Evolutionary conservation across 2,329 filamentous ascomycete species (phyloP).

Genomic region (Exophiala viscosa): DNA sequence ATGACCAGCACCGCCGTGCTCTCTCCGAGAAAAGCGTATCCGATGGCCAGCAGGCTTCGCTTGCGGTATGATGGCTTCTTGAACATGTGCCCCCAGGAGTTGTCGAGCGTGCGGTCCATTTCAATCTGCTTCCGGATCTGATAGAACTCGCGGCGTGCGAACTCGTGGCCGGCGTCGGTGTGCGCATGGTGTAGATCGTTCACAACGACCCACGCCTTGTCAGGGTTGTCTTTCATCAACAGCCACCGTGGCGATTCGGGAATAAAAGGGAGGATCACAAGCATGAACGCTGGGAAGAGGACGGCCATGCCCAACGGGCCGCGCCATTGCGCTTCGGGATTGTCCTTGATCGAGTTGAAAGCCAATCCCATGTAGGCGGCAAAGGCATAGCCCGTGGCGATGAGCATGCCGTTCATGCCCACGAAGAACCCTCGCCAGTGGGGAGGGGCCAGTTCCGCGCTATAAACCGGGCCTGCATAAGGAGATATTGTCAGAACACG

Average conservation of each 20-base stretch:
- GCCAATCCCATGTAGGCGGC: constrained; percentile 6
- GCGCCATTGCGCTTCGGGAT: constrained; percentile 12
- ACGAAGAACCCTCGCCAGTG: constrained; percentile 3
- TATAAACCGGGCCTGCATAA: no score
- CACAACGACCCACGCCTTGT: constrained; percentile 27
- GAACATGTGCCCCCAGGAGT: constrained; percentile 7
- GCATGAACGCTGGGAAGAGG: background rate
- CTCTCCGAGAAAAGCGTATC: background rate
- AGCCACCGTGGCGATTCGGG: constrained; percentile 14
- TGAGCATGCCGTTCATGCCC: background rate
- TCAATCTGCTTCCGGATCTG: constrained; percentile 24
- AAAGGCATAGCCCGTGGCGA: background rate
- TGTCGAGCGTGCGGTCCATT: constrained; percentile 1
- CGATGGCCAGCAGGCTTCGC: background rate
- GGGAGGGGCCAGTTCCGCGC: constrained; percentile 3
- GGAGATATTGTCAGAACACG: no score
- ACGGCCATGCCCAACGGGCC: constrained; percentile 1
- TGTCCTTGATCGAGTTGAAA: background rate
- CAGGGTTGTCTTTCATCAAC: background rate
- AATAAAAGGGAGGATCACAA: background rate
- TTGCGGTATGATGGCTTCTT: constrained; percentile 3
- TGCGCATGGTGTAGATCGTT: constrained; percentile 41
- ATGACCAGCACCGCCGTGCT: background rate
- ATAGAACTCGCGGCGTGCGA: constrained; percentile 40
- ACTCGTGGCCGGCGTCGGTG: constrained; percentile 35